Percentiles rank a stretch among this genome's conserved stretches.
phyloP scores from a whole-genome alignment of 2,329 filamentous ascomycete species.

The Pleomassaria siparia region DNA sequence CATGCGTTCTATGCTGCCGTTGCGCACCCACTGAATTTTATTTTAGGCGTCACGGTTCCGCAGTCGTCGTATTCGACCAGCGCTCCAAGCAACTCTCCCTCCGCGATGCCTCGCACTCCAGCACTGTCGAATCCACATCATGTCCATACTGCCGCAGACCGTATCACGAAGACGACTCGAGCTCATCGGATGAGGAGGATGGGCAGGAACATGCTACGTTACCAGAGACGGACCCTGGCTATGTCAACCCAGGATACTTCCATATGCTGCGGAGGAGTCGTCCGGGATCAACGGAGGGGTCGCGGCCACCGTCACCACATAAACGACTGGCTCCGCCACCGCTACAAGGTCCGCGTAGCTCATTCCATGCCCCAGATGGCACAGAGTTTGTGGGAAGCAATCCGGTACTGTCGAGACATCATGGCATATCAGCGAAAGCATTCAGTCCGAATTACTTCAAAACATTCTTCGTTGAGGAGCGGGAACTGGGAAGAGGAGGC shows the following conservation, averaged over 20 bases:
- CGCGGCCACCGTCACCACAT: slow-evolving; percentile 53
- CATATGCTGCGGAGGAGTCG: slow-evolving; percentile 75
- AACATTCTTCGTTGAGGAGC: slow-evolving; percentile 88
- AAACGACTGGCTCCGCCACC: slow-evolving; percentile 44
- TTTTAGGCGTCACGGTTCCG: slow-evolving; percentile 82
- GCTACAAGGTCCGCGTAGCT: slow-evolving; percentile 28
- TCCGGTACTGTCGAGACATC: slow-evolving; percentile 45
- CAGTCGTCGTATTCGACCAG: slow-evolving; percentile 88
- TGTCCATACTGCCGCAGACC: slow-evolving; percentile 92
- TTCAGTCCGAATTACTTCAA: slow-evolving; percentile 94
- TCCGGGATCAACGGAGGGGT: slow-evolving; percentile 39
- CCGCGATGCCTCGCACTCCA: slow-evolving; percentile 58
- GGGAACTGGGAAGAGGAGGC: slow-evolving; percentile 82
- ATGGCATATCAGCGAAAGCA: slow-evolving; percentile 80
- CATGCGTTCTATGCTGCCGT: neutral
- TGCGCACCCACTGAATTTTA: slow-evolving; percentile 14
- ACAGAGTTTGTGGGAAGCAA: slow-evolving; percentile 52
- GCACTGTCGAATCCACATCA: slow-evolving; percentile 62
- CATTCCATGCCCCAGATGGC: slow-evolving; percentile 49
- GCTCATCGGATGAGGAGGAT: slow-evolving; percentile 36
- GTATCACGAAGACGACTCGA: slow-evolving; percentile 51
- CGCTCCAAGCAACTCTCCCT: slow-evolving; percentile 83
- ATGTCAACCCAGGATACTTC: slow-evolving; percentile 92
- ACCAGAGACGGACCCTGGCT: slow-evolving; percentile 58
- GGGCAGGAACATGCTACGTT: slow-evolving; percentile 36